Conservation (phyloP, 164 flowering plant genomes). For the Pachysandra terminalis region DNA sequence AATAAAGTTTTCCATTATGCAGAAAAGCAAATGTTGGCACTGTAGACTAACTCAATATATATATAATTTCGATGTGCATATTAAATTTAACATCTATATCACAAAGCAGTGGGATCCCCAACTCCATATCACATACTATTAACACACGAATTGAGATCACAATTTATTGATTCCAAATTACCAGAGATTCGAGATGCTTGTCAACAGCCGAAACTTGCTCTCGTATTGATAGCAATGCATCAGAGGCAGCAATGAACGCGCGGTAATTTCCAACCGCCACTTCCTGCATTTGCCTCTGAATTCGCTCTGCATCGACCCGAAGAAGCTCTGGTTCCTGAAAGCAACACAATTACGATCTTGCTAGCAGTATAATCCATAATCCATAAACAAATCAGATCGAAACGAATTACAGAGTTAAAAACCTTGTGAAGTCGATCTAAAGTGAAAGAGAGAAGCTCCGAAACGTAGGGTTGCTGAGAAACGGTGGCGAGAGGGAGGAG, state of each 20-base stretch:
- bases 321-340: slow-evolving; percentile 90
- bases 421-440: slow-evolving; percentile 99
- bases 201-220: slow-evolving; percentile 78
- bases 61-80: too few species aligned
- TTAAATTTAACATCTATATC: too few species aligned
- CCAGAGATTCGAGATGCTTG: slow-evolving; percentile 83
- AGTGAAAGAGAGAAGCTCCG: slow-evolving; percentile 98
- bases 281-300: slow-evolving; percentile 94
- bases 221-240: slow-evolving; percentile 70
- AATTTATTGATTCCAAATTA: slow-evolving; percentile 16
- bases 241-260: slow-evolving; percentile 91
- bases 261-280: slow-evolving; percentile 94
- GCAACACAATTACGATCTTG: background rate
- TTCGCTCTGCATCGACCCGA: slow-evolving; percentile 93
- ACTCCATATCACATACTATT: too few species aligned
- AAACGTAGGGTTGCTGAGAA: slow-evolving; percentile 91
- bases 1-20: too few species aligned
- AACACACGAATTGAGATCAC: background rate
- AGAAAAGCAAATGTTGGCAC: too few species aligned
- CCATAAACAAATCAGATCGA: background rate
- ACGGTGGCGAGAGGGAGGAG: slow-evolving; percentile 67
- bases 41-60: too few species aligned
- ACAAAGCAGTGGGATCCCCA: too few species aligned
- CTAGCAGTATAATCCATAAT: background rate
- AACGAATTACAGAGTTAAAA: background rate